A percentile compares a stretch with the other conserved stretches of the same genome.
These are phyloP conservation scores for Phytophthora cajani DNA, from an alignment of 352 stramenopile species.

Conservation along the genomic window DNA sequence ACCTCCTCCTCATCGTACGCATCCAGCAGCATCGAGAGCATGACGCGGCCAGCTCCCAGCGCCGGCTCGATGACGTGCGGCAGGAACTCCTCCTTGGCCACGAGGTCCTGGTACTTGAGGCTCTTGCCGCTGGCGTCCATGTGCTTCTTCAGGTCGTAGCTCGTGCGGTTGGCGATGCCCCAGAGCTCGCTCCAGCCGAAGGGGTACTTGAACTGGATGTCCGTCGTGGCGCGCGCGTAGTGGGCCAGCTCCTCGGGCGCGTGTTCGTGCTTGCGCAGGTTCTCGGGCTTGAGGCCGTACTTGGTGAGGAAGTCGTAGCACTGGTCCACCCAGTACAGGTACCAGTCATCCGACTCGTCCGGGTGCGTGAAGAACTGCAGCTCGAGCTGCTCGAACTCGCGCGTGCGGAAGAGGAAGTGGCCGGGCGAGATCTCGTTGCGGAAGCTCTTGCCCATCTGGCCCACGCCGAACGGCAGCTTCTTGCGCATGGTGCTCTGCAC, in stretches of 20 bases:
- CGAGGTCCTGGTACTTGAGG: slow-evolving; percentile 69
- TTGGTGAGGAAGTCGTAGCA: slow-evolving; percentile 92
- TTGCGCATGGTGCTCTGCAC: slow-evolving; percentile 91
- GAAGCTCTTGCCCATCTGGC: slow-evolving; percentile 98
- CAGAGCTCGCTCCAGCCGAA: slow-evolving; percentile 97
- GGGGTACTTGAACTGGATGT: slow-evolving; percentile 98
- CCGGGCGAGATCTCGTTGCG: slow-evolving; percentile 98
- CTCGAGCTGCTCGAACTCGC: slow-evolving; percentile 99
- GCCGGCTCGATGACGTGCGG: slow-evolving; percentile 96
- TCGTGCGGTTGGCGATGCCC: slow-evolving; percentile 95
- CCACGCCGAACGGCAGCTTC: slow-evolving; percentile 96
- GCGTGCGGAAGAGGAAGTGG: slow-evolving; percentile 97
- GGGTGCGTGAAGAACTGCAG: slow-evolving; percentile 86
- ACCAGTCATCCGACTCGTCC: slow-evolving; percentile 78
- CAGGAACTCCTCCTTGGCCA: slow-evolving; percentile 90
- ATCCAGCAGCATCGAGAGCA: slow-evolving; percentile 94
- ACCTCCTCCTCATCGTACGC: slow-evolving; percentile 97
- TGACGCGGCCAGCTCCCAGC: slow-evolving; percentile 91
- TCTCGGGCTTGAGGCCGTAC: slow-evolving; percentile 89
- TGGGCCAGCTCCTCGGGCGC: slow-evolving; percentile 94
- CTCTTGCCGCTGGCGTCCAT: slow-evolving; percentile 93
- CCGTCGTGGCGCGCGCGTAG: slow-evolving; percentile 96
- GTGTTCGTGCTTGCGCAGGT: slow-evolving; percentile 94
- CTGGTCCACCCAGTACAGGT: slow-evolving; percentile 93
- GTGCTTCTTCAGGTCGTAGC: slow-evolving; percentile 97